Evolutionary conservation across 164 flowering plant species (phyloP).

Genomic region (Dillenia suffruticosa): DNA sequence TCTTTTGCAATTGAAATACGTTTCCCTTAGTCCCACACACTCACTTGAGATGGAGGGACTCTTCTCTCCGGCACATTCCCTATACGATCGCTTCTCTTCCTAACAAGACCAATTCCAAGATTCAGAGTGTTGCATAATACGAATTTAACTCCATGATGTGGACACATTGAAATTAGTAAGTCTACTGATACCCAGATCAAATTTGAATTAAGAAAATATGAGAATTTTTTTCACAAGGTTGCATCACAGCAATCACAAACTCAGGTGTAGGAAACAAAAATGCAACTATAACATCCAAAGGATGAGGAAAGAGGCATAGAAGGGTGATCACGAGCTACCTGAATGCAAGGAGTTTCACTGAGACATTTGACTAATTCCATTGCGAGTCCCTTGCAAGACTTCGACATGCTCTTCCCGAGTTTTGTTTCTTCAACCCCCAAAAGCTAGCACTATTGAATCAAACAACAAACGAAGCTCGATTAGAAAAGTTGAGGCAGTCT

Average conservation of each 20-base stretch:
- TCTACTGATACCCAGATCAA: background rate
- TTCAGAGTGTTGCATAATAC: no score
- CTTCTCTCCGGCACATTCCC: slow-evolving; percentile 85
- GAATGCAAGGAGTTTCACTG: slow-evolving; percentile 73
- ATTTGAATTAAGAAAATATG: background rate
- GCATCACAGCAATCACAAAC: background rate
- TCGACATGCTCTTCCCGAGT: slow-evolving; percentile 40
- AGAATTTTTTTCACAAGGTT: no score
- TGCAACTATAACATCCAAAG: no score
- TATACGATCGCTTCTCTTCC: slow-evolving; percentile 70
- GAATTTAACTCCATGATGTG: no score
- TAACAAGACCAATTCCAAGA: slow-evolving; percentile 12
- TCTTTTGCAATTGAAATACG: slow-evolving; percentile 96
- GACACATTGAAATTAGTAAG: no score
- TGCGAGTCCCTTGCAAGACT: slow-evolving; percentile 91
- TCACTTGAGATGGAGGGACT: slow-evolving; percentile 68
- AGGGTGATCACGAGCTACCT: slow-evolving; percentile 28
- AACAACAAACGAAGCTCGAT: no score
- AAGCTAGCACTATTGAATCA: no score
- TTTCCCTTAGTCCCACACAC: slow-evolving; percentile 89
- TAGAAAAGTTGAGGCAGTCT: no score
- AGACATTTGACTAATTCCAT: slow-evolving; percentile 84
- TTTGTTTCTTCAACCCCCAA: no score
- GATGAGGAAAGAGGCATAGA: background rate
- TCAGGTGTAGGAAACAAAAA: background rate